Conservation (phyloP, 2,329 filamentous ascomycete genomes). For the Penicillium frequentans region DNA sequence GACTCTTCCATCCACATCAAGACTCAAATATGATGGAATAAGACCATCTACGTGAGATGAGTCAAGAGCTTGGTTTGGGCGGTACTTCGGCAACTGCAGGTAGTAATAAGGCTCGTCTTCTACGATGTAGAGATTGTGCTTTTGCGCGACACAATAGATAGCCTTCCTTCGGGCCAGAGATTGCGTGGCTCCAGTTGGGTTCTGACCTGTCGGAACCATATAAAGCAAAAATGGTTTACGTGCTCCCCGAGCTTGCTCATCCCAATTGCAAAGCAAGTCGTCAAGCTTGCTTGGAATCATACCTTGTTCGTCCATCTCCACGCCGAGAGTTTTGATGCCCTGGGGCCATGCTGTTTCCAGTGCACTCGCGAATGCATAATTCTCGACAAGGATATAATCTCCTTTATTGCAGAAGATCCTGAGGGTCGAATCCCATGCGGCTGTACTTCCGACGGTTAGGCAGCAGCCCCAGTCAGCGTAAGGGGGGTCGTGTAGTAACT, state of each 20-base stretch:
- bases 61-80: not conserved
- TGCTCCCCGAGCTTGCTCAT: constrained; percentile 33
- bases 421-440: not conserved
- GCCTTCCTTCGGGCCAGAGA: constrained; percentile 60
- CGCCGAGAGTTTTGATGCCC: not conserved
- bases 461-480: constrained; percentile 4
- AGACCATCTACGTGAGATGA: not conserved
- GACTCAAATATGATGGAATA: constrained; percentile 55
- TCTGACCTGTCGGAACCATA: constrained; percentile 73
- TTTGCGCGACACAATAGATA: constrained; percentile 70
- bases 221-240: constrained; percentile 64
- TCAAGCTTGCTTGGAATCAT: not conserved
- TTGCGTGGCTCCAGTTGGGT: constrained; percentile 78
- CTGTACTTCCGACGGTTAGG: constrained; percentile 2
- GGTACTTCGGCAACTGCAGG: constrained; percentile 58
- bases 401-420: constrained; percentile 3
- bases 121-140: constrained; percentile 76
- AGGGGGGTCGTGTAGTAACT: constrained; percentile 8
- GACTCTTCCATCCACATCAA: constrained; percentile 78
- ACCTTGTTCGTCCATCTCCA: constrained; percentile 5
- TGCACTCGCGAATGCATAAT: constrained; percentile 4
- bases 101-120: constrained; percentile 91
- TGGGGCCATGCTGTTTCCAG: constrained; percentile 1
- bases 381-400: not conserved
- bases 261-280: not conserved